These are phyloP conservation scores for Trametes hirsuta DNA, from an alignment of 1,284 basidiomycete species.

Conservation along the genomic window DNA sequence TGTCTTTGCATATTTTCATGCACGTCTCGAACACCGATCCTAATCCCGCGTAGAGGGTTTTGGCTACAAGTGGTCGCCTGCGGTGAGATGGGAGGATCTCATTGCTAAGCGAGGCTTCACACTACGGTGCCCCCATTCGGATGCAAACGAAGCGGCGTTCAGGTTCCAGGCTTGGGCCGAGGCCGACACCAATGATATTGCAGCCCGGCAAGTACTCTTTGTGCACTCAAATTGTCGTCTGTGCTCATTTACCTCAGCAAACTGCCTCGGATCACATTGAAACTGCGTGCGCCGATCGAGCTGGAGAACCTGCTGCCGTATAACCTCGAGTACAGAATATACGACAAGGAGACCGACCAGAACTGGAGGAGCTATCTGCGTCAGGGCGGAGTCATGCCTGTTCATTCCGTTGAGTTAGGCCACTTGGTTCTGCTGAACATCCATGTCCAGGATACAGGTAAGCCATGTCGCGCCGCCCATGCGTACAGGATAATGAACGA, in stretches of 20 bases:
- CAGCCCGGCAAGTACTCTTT: slow-evolving; percentile 51
- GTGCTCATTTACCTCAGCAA: slow-evolving; percentile 50
- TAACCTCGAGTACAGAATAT: slow-evolving; percentile 95
- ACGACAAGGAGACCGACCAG: slow-evolving; percentile 94
- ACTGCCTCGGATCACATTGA: slow-evolving; percentile 85
- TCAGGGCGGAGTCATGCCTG: slow-evolving; percentile 93
- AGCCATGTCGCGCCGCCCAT: slow-evolving; percentile 21
- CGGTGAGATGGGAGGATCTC: slow-evolving; percentile 93
- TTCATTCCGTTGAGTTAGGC: slow-evolving; percentile 95
- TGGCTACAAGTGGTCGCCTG: slow-evolving; percentile 91
- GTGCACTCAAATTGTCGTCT: background rate
- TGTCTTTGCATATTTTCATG: slow-evolving; percentile 34
- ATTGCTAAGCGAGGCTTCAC: slow-evolving; percentile 79
- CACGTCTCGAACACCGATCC: slow-evolving; percentile 12
- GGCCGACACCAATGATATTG: slow-evolving; percentile 72
- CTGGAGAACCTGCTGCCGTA: slow-evolving; percentile 96
- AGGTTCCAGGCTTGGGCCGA: slow-evolving; percentile 94
- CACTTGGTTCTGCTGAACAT: slow-evolving; percentile 94
- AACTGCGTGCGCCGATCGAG: slow-evolving; percentile 94
- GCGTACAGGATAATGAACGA: background rate
- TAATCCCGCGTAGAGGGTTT: slow-evolving; percentile 73
- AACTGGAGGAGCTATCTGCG: slow-evolving; percentile 93
- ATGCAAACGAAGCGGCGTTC: slow-evolving; percentile 88
- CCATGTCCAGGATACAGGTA: slow-evolving; percentile 88
- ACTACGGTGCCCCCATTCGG: slow-evolving; percentile 85